These are phyloP conservation scores for Clarireedia homoeocarpa DNA, from an alignment of 2,329 filamentous ascomycete genomes.

Conservation along the genomic window DNA sequence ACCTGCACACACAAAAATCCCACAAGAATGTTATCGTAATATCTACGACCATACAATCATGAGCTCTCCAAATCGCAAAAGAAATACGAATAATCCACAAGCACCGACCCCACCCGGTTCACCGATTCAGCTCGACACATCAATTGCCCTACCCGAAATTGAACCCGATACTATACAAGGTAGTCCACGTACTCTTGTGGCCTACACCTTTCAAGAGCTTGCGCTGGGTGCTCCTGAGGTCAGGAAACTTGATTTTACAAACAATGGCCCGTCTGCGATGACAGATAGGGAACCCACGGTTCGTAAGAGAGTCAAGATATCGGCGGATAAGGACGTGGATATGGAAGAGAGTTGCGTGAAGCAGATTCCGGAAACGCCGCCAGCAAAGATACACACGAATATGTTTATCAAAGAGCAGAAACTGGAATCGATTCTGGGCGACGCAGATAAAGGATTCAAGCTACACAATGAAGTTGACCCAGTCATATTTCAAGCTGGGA, in stretches of 20 bases:
- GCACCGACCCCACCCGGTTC: slow-evolving; percentile 7
- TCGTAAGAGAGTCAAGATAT: slow-evolving; percentile 22
- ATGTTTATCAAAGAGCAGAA: slow-evolving; percentile 10
- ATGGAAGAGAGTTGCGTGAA: slow-evolving; percentile 9
- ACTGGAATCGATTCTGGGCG: slow-evolving; percentile 12
- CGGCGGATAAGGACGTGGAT: slow-evolving; percentile 3
- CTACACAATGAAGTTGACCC: slow-evolving; percentile 23
- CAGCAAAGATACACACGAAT: slow-evolving; percentile 11
- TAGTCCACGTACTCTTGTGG: slow-evolving; percentile 27
- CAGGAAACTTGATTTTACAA: slow-evolving; percentile 18
- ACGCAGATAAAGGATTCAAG: slow-evolving; percentile 12
- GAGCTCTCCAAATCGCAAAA: slow-evolving; percentile 16
- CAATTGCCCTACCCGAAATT: slow-evolving; percentile 8
- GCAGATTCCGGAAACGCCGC: slow-evolving; percentile 12
- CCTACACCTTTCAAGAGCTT: slow-evolving; percentile 26
- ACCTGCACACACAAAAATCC: not conserved
- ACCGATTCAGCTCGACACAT: slow-evolving; percentile 1
- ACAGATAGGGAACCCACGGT: slow-evolving; percentile 14
- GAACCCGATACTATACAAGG: slow-evolving; percentile 4
- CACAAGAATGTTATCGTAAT: slow-evolving; percentile 1
- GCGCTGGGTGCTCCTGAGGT: slow-evolving; percentile 17
- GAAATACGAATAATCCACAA: slow-evolving; percentile 3
- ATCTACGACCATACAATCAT: not conserved
- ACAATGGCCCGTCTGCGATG: slow-evolving; percentile 1
- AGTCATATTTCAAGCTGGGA: slow-evolving; percentile 21